Base-by-base conservation (phyloP, 2,329 filamentous ascomycete genomes). In the Knufia petricola region DNA sequence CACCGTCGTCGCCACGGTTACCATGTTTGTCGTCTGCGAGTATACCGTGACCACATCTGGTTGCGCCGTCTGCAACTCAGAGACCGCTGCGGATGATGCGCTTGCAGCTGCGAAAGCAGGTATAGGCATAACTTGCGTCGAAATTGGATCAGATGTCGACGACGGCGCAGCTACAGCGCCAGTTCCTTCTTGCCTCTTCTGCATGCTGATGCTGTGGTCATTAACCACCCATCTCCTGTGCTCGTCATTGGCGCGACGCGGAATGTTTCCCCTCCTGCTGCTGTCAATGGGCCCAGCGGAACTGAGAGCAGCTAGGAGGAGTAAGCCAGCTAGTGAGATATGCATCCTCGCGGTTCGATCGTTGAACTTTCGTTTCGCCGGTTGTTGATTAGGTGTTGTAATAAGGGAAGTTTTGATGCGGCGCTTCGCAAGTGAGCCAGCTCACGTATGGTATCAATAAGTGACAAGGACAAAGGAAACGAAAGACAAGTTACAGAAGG, bases 201-300 rank as follows among this genome's bases (percentile, higher is more conserved):
- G 17, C 6, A 46, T 50, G 10, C 54, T 55, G n/a, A 46, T 50
- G 10, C 54, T 55, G n/a, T 57, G 50, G 4, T 56, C 57, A 12
- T 53, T 51, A 13, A 58, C 47, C 41, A n/a, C 32, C 57, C 57
- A 51, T 58, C 44, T 32, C 57, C 50, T 13, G 43, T 55, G 24
- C 55, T 55, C 38, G n/a, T 50, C 47, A 34, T 50, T 48, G 9
- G 26, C 19, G 23, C 36, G 41, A 23, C 54, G 55, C 21, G 53
- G 46, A 32, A 52, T 51, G 47, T 52, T 51, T 34, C 47, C 30
- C 17, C 47, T 30, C 31, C 50, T 56, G 52, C 15, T 53, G 53
- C 47, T 52, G 30, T 51, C 40, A 30, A 59, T 55, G 45, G 55
- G 57, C 10, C 57, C 55, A 43, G 57, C 57, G 51, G 50, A 55